Evolutionary conservation across 2,329 filamentous ascomycete species (phyloP), one percentile per base, ranked within the genome.

Genomic region (Pleomassaria siparia): DNA sequence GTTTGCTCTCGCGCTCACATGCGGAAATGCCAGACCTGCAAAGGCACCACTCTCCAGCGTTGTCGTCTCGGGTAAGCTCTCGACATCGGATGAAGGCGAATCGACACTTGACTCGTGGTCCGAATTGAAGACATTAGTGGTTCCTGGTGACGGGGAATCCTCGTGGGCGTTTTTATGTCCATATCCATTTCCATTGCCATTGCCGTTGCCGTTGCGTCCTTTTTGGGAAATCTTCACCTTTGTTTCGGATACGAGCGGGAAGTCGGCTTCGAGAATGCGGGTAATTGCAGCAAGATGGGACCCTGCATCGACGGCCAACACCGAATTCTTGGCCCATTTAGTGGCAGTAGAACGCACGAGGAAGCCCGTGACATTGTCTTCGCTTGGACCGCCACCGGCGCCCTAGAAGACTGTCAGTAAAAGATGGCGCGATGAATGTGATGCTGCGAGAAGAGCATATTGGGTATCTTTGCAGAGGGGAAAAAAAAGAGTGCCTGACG

Each of bases 301-400:
- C 40, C 94, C 94, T 9, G 91, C 91, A 75, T 99, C 94, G 43
- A 99, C 87, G n/a, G 92, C 91, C 22, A 97, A 77, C 32, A 96
- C 72, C 0, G 91, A 96, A 36, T 88, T 86, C 60, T 85, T 87
- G 40, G 80, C 77, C 94, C 94, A 99, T 52, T 85, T 82, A 43
- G 87, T 82, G 24, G 85, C 82, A 9, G 87, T 80, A 4, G 92
- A 92, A 39, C 92, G 87, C 39, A 97, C 89, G 16, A 99, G 82
- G 48, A 97, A 84, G 2, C 91, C 89, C 0, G 92, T 96, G 20
- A 89, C 87, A 68, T 91, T 94, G 70, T 90, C 86, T 78, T 99
- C 94, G 62, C 83, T 81, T 25, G 94, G 94, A 43, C 94, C 94
- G 49, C 94, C 94, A 42, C 90, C 89, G 37, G 90, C 84, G 55